phyloP scores from a whole-genome alignment of 176 grass and related monocot species.

The Thalia dealbata region DNA sequence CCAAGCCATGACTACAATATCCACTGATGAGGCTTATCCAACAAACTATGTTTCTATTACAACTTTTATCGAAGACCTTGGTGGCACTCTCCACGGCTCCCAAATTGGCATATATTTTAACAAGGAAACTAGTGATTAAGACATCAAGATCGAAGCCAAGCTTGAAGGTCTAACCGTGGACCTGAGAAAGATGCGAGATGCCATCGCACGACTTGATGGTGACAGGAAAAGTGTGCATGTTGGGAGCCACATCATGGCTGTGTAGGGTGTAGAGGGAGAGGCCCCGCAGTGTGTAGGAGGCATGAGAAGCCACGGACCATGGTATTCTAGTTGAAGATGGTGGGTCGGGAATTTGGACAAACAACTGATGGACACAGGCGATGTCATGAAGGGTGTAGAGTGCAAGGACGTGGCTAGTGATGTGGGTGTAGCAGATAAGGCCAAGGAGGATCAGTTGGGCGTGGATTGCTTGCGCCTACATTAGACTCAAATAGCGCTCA shows the following conservation, averaged over 20 bases:
- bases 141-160: no score
- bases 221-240: conserved; percentile 8
- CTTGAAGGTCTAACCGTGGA: no score
- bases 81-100: not conserved
- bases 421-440: no score
- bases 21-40: conserved; percentile 19
- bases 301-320: not conserved
- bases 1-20: not conserved
- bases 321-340: conserved; percentile 20
- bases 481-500: no score
- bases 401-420: no score
- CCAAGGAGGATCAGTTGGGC: no score
- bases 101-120: not conserved
- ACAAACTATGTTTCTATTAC: conserved; percentile 5
- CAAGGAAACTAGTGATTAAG: conserved; percentile 14
- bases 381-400: no score
- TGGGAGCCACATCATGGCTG: not conserved
- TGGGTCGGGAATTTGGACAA: conserved; percentile 1
- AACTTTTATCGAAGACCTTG: conserved; percentile 10
- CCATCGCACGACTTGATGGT: no score
- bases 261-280: not conserved
- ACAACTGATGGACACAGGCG: not conserved
- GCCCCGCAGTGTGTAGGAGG: not conserved
- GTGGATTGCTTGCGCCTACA: no score
- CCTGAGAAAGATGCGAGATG: no score